A percentile compares a stretch with the other conserved stretches of the same genome.
phyloP scores from a whole-genome alignment of 768 basidiomycete species.

The Suillus placidus region DNA sequence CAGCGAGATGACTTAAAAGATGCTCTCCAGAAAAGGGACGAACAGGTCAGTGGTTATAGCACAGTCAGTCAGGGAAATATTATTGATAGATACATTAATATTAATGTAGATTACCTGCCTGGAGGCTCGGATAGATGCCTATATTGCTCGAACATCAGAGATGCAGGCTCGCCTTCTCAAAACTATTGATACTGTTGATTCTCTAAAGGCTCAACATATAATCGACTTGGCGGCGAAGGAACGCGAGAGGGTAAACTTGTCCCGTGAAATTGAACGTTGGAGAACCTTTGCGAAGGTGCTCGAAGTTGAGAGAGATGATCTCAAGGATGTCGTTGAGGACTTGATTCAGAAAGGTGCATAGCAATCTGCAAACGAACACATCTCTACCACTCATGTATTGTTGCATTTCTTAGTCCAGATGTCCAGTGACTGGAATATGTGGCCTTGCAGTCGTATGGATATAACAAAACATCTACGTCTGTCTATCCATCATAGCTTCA shows the following conservation, averaged over 20 bases:
- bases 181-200: conserved; percentile 54
- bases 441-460: conserved; percentile 48
- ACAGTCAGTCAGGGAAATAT: background rate
- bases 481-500: conserved; percentile 24
- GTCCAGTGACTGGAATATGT: conserved; percentile 45
- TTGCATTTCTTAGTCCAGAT: conserved; percentile 42
- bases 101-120: conserved; percentile 31
- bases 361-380: too few species aligned
- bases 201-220: conserved; percentile 41
- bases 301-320: conserved; percentile 54
- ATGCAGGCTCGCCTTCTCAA: conserved; percentile 49
- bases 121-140: conserved; percentile 36
- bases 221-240: conserved; percentile 41
- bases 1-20: conserved; percentile 24
- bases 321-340: conserved; percentile 53
- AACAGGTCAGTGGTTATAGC: conserved; percentile 23
- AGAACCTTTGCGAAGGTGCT: conserved; percentile 32
- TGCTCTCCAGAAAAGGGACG: conserved; percentile 29
- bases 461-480: conserved; percentile 47
- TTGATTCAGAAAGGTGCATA: conserved; percentile 63
- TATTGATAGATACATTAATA: background rate
- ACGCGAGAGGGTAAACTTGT: conserved; percentile 37
- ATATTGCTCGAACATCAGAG: conserved; percentile 43
- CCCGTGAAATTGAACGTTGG: conserved; percentile 42
- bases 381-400: conserved; percentile 5